Evolutionary conservation across 2,329 filamentous ascomycete genomes (phyloP).

Genomic region (Sphaerostilbella broomeana): DNA sequence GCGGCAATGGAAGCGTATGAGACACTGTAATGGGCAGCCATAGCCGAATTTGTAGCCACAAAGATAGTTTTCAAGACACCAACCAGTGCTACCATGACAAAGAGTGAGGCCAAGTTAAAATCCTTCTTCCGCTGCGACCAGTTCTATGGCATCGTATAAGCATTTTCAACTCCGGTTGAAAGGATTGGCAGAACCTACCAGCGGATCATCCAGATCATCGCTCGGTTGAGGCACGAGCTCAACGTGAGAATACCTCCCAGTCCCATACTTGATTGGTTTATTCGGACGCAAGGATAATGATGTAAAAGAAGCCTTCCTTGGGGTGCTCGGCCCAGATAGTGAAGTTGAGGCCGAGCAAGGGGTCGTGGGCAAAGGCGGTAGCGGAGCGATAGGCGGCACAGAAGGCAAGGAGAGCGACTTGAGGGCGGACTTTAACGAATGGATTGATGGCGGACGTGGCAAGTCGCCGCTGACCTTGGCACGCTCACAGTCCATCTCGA

Average conservation of each 20-base stretch:
- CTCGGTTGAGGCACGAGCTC: constrained; percentile 51
- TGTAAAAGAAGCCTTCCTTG: constrained; percentile 12
- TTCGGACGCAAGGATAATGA: constrained; percentile 15
- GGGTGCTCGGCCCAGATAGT: constrained; percentile 3
- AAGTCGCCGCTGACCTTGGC: not conserved
- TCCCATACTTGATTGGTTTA: constrained; percentile 41
- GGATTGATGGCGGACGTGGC: constrained; percentile 9
- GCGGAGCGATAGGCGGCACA: constrained; percentile 10
- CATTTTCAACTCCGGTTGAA: too few relatives aligned
- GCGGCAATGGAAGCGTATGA: constrained; percentile 43
- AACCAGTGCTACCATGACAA: constrained; percentile 40
- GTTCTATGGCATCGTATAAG: constrained; percentile 34
- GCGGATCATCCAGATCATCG: constrained; percentile 46
- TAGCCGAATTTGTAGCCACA: constrained; percentile 39
- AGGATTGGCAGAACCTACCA: constrained; percentile 35
- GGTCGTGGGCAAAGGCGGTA: constrained; percentile 8
- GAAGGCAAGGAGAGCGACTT: constrained; percentile 5
- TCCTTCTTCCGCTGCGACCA: constrained; percentile 51
- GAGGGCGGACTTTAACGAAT: constrained; percentile 9
- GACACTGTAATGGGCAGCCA: constrained; percentile 36
- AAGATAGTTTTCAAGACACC: constrained; percentile 50
- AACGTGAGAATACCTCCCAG: constrained; percentile 34
- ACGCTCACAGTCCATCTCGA: constrained; percentile 11
- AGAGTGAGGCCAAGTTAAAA: constrained; percentile 38
- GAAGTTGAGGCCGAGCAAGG: constrained; percentile 4